phyloP scores from a whole-genome alignment of 2,329 filamentous ascomycete genomes.

The Calycina herbarum region DNA sequence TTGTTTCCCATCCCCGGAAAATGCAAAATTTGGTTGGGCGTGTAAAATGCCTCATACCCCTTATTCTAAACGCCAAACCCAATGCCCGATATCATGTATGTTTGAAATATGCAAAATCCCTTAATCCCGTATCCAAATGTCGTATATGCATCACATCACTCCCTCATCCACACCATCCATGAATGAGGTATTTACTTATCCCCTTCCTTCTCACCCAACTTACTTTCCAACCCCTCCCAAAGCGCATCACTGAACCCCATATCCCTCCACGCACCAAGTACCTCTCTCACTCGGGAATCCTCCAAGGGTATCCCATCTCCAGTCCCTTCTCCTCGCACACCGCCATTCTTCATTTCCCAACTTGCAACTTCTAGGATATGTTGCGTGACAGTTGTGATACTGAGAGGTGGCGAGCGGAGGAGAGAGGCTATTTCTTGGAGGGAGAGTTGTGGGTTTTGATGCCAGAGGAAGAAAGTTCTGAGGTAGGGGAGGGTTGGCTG shows the following conservation, averaged over 20 bases:
- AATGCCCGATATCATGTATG: neutral
- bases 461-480: slow-evolving; percentile 66
- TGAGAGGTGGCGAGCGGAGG: slow-evolving; percentile 61
- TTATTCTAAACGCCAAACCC: neutral
- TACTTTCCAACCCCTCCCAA: slow-evolving; percentile 4
- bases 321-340: neutral
- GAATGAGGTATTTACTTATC: neutral
- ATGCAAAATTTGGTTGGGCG: neutral
- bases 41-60: neutral
- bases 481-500: slow-evolving; percentile 41
- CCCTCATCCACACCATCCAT: too few species aligned
- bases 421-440: slow-evolving; percentile 53
- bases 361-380: slow-evolving; percentile 61
- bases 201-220: neutral
- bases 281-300: neutral
- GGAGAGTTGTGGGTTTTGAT: slow-evolving; percentile 49
- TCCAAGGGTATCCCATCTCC: neutral
- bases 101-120: neutral
- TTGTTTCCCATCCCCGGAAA: too few species aligned
- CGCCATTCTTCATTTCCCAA: slow-evolving; percentile 38
- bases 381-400: slow-evolving; percentile 52
- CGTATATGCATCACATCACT: too few species aligned
- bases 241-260: slow-evolving; percentile 5
- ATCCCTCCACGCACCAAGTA: slow-evolving; percentile 14
- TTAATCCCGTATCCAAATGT: neutral